Conservation (phyloP, 805 yeast genomes). For the Myxozyma neotropica region DNA sequence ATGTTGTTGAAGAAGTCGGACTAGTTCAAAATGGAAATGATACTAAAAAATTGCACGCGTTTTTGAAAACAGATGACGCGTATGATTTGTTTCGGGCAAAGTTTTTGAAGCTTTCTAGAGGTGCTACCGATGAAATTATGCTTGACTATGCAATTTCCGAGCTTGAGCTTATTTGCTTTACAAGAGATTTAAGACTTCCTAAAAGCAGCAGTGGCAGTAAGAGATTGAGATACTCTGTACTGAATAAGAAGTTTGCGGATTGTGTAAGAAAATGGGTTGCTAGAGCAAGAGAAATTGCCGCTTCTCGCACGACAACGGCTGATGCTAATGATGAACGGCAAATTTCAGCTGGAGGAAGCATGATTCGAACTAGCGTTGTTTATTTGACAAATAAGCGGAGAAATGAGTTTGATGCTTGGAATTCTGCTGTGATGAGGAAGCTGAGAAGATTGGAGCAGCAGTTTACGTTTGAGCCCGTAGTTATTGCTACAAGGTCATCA, state of each 20-base stretch:
- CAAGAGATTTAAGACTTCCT: neutral
- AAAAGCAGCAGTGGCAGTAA: neutral
- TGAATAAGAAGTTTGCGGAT: conserved; percentile 3
- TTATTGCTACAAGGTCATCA: neutral
- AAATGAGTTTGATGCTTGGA: conserved; percentile 15
- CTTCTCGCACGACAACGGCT: neutral
- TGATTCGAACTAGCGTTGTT: conserved; percentile 18
- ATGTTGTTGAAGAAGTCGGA: conserved; percentile 2
- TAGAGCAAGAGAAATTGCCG: neutral
- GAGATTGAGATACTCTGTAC: neutral
- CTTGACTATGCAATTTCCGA: conserved; percentile 5
- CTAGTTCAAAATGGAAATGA: neutral
- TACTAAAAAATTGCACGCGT: neutral
- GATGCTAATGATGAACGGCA: neutral
- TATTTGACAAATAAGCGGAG: conserved; percentile 8
- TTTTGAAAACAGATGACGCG: neutral
- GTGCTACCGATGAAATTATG: neutral
- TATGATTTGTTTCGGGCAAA: conserved; percentile 6
- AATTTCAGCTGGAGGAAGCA: conserved; percentile 3
- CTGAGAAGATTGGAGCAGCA: conserved; percentile 2
- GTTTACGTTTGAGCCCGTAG: neutral
- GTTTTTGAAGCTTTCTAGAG: conserved; percentile 7
- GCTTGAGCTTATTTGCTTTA: conserved; percentile 16
- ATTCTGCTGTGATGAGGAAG: neutral
- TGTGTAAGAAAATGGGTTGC: conserved; percentile 8